Conservation (phyloP, 2,329 filamentous ascomycete species). For the Cadophora gregata region DNA sequence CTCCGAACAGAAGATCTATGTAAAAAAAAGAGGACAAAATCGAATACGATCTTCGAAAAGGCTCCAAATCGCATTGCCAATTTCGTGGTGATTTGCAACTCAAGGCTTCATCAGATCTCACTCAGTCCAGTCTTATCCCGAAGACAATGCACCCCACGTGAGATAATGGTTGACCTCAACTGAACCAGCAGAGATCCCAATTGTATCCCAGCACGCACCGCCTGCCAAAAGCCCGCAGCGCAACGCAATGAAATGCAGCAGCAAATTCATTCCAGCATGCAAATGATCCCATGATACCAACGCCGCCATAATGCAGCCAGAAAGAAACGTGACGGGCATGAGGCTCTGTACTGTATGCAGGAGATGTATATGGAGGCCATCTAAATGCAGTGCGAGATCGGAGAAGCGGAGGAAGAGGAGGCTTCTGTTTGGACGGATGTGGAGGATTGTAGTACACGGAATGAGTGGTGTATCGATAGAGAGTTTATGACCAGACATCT, state of each 20-base stretch:
- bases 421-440: neutral
- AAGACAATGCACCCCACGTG: no score
- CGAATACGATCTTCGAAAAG: neutral
- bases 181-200: neutral
- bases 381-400: neutral
- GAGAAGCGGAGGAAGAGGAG: neutral
- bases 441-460: no score
- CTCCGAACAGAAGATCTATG: neutral
- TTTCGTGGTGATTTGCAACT: no score
- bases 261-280: neutral
- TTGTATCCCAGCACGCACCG: neutral
- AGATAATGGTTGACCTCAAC: neutral
- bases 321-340: slow-evolving; percentile 5
- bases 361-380: neutral
- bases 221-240: neutral
- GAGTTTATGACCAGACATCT: slow-evolving; percentile 25
- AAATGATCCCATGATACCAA: slow-evolving; percentile 13
- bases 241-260: neutral
- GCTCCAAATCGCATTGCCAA: slow-evolving; percentile 1
- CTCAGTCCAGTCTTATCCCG: no score
- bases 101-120: neutral
- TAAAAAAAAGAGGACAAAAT: neutral
- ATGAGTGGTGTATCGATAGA: neutral
- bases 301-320: slow-evolving; percentile 19
- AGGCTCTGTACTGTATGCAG: slow-evolving; percentile 11